These are phyloP conservation scores for Ceratobasidium sp. DNA, from an alignment of 1,284 basidiomycete genomes.

Conservation along the genomic window DNA sequence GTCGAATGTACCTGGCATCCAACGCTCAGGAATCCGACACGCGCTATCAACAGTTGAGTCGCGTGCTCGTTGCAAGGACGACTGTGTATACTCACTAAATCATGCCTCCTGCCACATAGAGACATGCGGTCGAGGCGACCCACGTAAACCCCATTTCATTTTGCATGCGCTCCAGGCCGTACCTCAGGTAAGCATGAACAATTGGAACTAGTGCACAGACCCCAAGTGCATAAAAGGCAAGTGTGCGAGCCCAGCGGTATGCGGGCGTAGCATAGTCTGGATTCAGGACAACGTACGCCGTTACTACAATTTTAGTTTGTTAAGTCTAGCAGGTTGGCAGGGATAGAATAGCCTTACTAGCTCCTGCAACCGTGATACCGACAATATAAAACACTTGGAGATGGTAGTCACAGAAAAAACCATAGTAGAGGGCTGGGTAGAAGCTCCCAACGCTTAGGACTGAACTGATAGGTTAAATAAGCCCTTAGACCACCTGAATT, in stretches of 20 bases:
- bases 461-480: slow-evolving; percentile 66
- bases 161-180: slow-evolving; percentile 70
- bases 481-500: slow-evolving; percentile 32
- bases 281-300: slow-evolving; percentile 82
- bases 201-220: slow-evolving; percentile 81
- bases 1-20: slow-evolving; percentile 85
- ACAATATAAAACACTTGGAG: slow-evolving; percentile 70
- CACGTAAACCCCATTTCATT: slow-evolving; percentile 78
- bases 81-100: slow-evolving; percentile 76
- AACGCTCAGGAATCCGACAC: slow-evolving; percentile 84
- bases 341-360: slow-evolving; percentile 66
- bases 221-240: slow-evolving; percentile 86
- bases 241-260: slow-evolving; percentile 83
- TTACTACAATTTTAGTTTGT: slow-evolving; percentile 60
- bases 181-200: slow-evolving; percentile 72
- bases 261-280: slow-evolving; percentile 83
- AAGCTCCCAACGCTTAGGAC: slow-evolving; percentile 58
- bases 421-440: slow-evolving; percentile 61
- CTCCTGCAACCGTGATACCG: slow-evolving; percentile 70
- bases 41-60: slow-evolving; percentile 67
- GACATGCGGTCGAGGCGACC: slow-evolving; percentile 73
- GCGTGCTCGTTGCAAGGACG: slow-evolving; percentile 48
- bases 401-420: slow-evolving; percentile 76
- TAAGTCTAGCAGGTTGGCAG: slow-evolving; percentile 47
- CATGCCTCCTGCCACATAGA: slow-evolving; percentile 83